These are phyloP conservation scores for Forsythia viridissima DNA, from an alignment of 257 asterid species.

Conservation along the genomic window DNA sequence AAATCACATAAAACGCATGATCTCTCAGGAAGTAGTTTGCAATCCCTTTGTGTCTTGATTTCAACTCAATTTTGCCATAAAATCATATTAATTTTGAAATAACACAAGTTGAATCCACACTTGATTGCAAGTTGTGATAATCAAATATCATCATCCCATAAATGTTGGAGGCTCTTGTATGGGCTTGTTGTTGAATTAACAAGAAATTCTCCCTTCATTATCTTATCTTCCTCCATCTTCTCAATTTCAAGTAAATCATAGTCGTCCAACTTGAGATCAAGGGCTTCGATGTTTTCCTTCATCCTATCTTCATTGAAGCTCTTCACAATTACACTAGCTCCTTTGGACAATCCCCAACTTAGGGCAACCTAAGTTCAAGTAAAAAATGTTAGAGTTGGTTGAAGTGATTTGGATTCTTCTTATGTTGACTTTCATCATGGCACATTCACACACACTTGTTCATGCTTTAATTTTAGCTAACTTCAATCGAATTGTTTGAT, in stretches of 20 bases:
- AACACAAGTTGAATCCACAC: neutral
- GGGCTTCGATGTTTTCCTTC: constrained; percentile 69
- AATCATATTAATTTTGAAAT: neutral
- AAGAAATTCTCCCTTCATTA: constrained; percentile 71
- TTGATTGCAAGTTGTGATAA: neutral
- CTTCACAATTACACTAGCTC: constrained; percentile 71
- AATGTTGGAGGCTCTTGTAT: constrained; percentile 60
- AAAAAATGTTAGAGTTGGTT: neutral
- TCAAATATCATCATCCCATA: constrained; percentile 86
- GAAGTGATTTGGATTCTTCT: neutral
- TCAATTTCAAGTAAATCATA: constrained; percentile 52
- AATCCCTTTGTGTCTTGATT: neutral
- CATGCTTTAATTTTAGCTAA: neutral
- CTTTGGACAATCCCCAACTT: constrained; percentile 72
- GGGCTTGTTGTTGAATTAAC: constrained; percentile 73
- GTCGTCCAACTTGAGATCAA: constrained; percentile 45
- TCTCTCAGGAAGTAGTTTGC: neutral
- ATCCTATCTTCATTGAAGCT: constrained; percentile 68
- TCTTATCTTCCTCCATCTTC: constrained; percentile 59
- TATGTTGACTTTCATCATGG: neutral
- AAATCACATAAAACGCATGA: neutral
- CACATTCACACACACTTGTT: neutral
- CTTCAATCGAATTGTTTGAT: neutral
- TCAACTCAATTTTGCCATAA: neutral
- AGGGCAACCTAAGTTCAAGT: constrained; percentile 50